phyloP scores from a whole-genome alignment of 2,329 filamentous ascomycete species.

The Beauveria sp. region DNA sequence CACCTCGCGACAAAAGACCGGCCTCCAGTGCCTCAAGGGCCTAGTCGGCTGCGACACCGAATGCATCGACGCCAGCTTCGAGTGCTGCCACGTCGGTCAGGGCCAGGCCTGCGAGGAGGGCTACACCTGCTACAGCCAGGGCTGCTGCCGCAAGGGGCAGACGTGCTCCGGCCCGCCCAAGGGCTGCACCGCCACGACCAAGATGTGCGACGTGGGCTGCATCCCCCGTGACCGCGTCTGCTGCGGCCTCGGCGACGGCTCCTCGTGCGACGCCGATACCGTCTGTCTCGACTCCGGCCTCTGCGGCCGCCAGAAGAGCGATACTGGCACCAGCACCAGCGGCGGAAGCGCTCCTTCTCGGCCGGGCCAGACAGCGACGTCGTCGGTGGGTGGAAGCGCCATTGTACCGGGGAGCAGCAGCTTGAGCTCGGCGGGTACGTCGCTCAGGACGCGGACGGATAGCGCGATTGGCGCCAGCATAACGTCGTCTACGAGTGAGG shows the following conservation, averaged over 20 bases:
- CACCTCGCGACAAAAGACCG: neutral
- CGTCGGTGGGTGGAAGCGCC: no score
- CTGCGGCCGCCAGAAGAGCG: neutral
- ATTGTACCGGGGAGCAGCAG: neutral
- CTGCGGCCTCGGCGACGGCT: constrained; percentile 4
- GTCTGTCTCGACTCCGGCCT: neutral
- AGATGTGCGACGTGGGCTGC: constrained; percentile 7
- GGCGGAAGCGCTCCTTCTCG: no score
- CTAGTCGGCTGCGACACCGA: neutral
- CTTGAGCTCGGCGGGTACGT: neutral
- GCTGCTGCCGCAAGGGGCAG: constrained; percentile 7
- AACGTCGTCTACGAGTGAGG: neutral
- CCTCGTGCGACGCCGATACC: constrained; percentile 3
- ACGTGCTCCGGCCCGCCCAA: constrained; percentile 1
- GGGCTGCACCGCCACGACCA: neutral
- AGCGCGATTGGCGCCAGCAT: neutral
- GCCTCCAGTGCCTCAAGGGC: neutral
- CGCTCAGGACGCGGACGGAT: neutral
- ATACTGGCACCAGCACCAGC: neutral
- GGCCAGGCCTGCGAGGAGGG: constrained; percentile 6
- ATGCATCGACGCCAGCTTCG: neutral
- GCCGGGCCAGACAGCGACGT: neutral
- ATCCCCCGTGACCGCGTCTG: constrained; percentile 4
- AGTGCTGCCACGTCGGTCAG: constrained; percentile 8
- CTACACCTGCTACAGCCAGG: constrained; percentile 7